These are phyloP conservation scores for Hypoxylon fragiforme DNA, from an alignment of 495 filamentous ascomycete species.

Conservation along the genomic window DNA sequence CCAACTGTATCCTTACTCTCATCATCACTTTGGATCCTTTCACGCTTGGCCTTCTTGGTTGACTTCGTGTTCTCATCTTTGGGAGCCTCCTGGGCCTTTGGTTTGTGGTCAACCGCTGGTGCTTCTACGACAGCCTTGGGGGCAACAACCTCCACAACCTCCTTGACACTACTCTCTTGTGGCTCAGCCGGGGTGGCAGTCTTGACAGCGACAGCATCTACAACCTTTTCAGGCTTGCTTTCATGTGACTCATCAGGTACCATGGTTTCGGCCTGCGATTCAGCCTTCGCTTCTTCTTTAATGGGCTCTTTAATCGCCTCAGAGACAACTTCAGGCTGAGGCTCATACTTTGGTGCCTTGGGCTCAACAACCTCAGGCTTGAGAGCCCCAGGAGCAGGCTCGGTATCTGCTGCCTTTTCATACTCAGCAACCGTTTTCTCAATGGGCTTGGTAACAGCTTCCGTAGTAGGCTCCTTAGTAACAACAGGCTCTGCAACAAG, in stretches of 20 bases:
- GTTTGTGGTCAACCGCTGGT: conserved; percentile 5
- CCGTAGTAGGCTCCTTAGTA: no score
- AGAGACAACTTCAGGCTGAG: conserved; percentile 13
- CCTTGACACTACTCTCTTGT: conserved; percentile 5
- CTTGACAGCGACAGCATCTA: no score
- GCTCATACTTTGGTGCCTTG: conserved; percentile 17
- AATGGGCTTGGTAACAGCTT: no score
- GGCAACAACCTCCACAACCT: not conserved
- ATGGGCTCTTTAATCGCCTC: not conserved
- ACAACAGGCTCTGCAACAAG: no score
- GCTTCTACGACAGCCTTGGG: conserved; percentile 8
- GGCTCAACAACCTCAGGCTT: conserved; percentile 2
- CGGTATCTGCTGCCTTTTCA: no score
- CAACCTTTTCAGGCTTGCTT: no score
- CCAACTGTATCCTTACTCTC: conserved; percentile 44
- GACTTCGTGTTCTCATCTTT: no score
- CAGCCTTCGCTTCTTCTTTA: not conserved
- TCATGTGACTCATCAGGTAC: no score
- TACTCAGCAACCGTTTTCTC: no score
- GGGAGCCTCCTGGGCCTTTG: conserved; percentile 16
- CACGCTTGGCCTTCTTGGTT: conserved; percentile 7
- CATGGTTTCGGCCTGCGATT: not conserved
- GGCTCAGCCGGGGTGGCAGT: conserved; percentile 2
- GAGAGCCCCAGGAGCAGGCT: not conserved
- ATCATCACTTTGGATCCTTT: conserved; percentile 31